Evolutionary conservation across 1,284 basidiomycete genomes (phyloP).

Genomic region (Fomitopsis schrenkii): DNA sequence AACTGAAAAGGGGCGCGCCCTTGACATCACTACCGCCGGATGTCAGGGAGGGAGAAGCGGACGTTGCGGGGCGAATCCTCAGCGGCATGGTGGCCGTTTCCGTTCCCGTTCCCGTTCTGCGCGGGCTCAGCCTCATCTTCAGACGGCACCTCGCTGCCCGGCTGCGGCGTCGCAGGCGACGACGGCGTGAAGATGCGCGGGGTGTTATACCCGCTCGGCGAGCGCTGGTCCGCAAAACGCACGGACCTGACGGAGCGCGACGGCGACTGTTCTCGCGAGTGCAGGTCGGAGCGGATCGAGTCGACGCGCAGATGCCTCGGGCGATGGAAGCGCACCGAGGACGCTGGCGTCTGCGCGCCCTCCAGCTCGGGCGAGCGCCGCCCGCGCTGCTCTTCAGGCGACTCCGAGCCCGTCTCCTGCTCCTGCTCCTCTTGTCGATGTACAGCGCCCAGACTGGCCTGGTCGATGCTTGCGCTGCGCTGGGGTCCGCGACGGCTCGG

Average conservation of each 20-base stretch:
- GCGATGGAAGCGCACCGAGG: slow-evolving; percentile 15
- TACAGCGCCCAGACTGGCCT: slow-evolving; percentile 1
- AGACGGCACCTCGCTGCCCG: slow-evolving; percentile 14
- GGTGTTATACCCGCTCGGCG: slow-evolving; percentile 23
- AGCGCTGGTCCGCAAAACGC: slow-evolving; percentile 37
- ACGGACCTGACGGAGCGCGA: slow-evolving; percentile 36
- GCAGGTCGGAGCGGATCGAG: slow-evolving; percentile 29
- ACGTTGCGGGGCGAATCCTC: slow-evolving; percentile 20
- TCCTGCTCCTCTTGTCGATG: neutral
- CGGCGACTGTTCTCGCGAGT: slow-evolving; percentile 43
- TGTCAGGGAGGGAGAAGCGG: slow-evolving; percentile 22
- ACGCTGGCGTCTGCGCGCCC: slow-evolving; percentile 4
- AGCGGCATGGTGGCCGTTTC: neutral
- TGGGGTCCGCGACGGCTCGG: slow-evolving; percentile 14
- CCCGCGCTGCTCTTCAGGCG: slow-evolving; percentile 14
- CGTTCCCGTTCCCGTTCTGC: neutral
- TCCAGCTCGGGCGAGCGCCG: slow-evolving; percentile 10
- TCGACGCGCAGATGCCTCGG: slow-evolving; percentile 27
- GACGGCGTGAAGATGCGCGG: slow-evolving; percentile 21
- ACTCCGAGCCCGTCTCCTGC: slow-evolving; percentile 9
- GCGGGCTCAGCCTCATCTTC: slow-evolving; percentile 12
- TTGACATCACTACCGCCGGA: neutral
- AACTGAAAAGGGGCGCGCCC: neutral
- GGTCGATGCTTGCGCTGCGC: slow-evolving; percentile 17
- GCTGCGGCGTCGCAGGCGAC: slow-evolving; percentile 15